Evolutionary conservation across 345 rosid genomes (phyloP).

Genomic region (Arabis alpina): DNA sequence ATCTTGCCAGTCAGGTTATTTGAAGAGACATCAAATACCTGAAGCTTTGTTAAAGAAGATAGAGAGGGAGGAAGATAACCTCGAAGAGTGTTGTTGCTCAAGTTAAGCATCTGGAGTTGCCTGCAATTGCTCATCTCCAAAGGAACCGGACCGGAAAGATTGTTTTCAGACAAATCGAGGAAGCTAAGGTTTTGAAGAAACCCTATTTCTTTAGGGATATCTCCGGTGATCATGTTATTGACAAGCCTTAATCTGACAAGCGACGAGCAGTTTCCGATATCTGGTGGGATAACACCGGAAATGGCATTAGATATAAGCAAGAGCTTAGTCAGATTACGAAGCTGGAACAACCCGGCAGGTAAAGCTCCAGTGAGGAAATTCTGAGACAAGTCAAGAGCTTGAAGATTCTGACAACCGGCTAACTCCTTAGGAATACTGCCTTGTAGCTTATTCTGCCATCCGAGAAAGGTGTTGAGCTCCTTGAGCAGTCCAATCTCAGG

Average conservation of each 20-base stretch:
- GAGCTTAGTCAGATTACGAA: conserved; percentile 72
- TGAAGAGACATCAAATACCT: conserved; percentile 66
- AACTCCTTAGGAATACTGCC: conserved; percentile 72
- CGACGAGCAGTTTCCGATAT: conserved; percentile 68
- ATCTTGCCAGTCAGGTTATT: conserved; percentile 58
- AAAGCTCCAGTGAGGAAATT: conserved; percentile 71
- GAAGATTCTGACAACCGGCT: conserved; percentile 64
- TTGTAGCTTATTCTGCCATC: conserved; percentile 79
- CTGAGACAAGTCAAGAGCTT: conserved; percentile 72
- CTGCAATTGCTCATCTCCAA: conserved; percentile 73
- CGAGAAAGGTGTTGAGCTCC: conserved; percentile 67
- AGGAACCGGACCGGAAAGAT: conserved; percentile 64
- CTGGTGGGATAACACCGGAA: conserved; percentile 68
- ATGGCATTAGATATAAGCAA: conserved; percentile 74
- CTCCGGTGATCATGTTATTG: conserved; percentile 61
- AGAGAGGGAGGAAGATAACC: conserved; percentile 71
- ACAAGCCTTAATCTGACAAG: conserved; percentile 70
- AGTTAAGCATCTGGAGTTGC: conserved; percentile 69
- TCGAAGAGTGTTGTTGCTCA: conserved; percentile 78
- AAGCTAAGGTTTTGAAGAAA: conserved; percentile 64
- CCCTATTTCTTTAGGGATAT: conserved; percentile 68
- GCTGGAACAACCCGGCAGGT: conserved; percentile 69
- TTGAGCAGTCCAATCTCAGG: conserved; percentile 68
- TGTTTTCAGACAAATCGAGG: conserved; percentile 74
- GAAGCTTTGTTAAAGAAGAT: conserved; percentile 61